Evolutionary conservation across 139 green algal genomes (phyloP).

Genomic region (Mesotaenium endlicherianum): DNA sequence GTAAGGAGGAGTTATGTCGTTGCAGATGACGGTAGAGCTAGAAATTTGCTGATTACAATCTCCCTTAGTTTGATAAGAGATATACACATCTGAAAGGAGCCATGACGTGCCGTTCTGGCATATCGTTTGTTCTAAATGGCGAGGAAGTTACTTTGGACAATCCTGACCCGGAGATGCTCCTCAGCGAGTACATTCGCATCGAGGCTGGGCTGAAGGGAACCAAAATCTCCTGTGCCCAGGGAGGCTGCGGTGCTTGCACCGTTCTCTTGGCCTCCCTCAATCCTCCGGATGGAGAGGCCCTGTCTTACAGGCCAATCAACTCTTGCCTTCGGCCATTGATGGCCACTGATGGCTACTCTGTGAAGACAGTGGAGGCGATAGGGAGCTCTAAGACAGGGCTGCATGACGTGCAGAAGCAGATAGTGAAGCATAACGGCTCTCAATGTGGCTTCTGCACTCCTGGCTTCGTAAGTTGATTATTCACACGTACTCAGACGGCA

Average conservation of each 20-base stretch:
- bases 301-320: slow-evolving; percentile 55
- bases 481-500: too few species aligned
- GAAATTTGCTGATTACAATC: too few species aligned
- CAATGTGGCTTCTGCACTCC: slow-evolving; percentile 81
- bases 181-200: slow-evolving; percentile 29
- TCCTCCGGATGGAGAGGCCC: neutral
- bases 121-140: slow-evolving; percentile 37
- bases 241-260: slow-evolving; percentile 69
- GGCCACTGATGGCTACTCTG: slow-evolving; percentile 45
- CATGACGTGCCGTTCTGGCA: neutral
- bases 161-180: neutral
- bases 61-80: too few species aligned
- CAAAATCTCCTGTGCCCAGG: slow-evolving; percentile 52
- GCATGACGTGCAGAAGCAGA: slow-evolving; percentile 14
- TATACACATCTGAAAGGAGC: too few species aligned
- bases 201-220: slow-evolving; percentile 34
- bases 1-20: too few species aligned
- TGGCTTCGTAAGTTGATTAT: slow-evolving; percentile 58
- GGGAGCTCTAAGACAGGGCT: neutral
- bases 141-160: neutral
- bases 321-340: slow-evolving; percentile 67
- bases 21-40: too few species aligned
- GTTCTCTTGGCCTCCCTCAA: slow-evolving; percentile 51
- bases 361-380: slow-evolving; percentile 67
- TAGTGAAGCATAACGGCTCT: slow-evolving; percentile 45